Evolutionary conservation across 2,329 filamentous ascomycete genomes (phyloP), one percentile per base, ranked within the genome.

Genomic region (Arthrobotrys iridis): DNA sequence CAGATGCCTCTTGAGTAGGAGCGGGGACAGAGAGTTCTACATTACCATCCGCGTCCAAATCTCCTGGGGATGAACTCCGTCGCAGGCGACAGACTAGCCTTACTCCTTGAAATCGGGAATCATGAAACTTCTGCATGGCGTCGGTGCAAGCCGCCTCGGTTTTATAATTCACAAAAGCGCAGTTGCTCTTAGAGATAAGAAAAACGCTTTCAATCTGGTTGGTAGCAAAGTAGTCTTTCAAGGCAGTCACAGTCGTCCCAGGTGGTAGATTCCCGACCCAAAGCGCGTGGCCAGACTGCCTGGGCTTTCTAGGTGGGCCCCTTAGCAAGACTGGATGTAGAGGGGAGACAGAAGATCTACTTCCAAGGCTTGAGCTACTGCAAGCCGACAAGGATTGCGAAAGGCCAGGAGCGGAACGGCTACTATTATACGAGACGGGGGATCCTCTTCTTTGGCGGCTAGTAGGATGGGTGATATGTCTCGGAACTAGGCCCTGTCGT

Each of bases 251-350:
- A 41, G 90, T 90, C 0, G 93, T 91, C 55, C 92, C 91, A 0
- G 92, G 91, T 2, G 94, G 93, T 0, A 98, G 85, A 80, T 98
- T 98, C 41, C 95, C 95, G 26, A 98, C 92, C 94, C 95, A 98
- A 18, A 98, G 89, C 0, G 94, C 94, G 81, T 97, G 91, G 0
- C 93, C 94, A 84, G 86, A 89, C 80, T 89, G 87, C 79, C 86
- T 88, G 4, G 88, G 88, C 79, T 90, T 90, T 78, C 88, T 84
- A 35, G 88, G 88, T 3, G 88, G 88, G n/a, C 88, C 88, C 78
- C 88, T 85, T 33, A 87, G 87, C 33, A 80, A 68, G 7, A 77
- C 75, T 13, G 78, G 79, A 60, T 78, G 78, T 15, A 71, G 46
- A 26, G 50, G 59, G 3, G 64, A 68, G 7, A 57, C 28, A 48